phyloP scores from a whole-genome alignment of 2,329 filamentous ascomycete genomes.

The Botrytis fragariae region DNA sequence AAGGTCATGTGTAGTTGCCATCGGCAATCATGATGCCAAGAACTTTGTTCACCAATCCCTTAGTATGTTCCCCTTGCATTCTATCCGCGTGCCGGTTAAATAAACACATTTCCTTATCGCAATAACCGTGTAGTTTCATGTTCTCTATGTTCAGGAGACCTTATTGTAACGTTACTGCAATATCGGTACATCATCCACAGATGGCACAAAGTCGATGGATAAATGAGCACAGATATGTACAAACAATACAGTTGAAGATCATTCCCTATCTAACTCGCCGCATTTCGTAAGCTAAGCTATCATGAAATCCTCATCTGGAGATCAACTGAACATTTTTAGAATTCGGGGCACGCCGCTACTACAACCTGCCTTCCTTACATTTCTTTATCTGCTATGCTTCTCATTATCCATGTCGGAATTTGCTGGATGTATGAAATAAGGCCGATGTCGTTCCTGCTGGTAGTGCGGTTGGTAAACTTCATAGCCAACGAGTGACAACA shows the following conservation, averaged over 20 bases:
- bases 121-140: not conserved
- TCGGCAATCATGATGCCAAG: not conserved
- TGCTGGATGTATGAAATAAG: not conserved
- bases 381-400: not conserved
- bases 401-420: not conserved
- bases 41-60: not conserved
- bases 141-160: not conserved
- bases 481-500: not conserved
- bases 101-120: not conserved
- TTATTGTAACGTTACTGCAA: not conserved
- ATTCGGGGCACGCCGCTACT: not conserved
- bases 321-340: not conserved
- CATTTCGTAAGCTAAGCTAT: not conserved
- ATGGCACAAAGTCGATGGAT: not conserved
- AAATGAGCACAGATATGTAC: not conserved
- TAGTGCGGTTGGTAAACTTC: not conserved
- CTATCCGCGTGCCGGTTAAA: constrained; percentile 2
- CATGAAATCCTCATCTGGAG: not conserved
- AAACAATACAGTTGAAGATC: not conserved
- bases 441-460: not conserved
- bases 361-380: not conserved
- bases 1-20: not conserved
- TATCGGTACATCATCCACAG: not conserved
- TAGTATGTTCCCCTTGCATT: not conserved
- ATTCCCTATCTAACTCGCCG: not conserved